These are phyloP conservation scores for Tulasnella sp. DNA, from an alignment of 768 basidiomycete species.

Conservation along the genomic window DNA sequence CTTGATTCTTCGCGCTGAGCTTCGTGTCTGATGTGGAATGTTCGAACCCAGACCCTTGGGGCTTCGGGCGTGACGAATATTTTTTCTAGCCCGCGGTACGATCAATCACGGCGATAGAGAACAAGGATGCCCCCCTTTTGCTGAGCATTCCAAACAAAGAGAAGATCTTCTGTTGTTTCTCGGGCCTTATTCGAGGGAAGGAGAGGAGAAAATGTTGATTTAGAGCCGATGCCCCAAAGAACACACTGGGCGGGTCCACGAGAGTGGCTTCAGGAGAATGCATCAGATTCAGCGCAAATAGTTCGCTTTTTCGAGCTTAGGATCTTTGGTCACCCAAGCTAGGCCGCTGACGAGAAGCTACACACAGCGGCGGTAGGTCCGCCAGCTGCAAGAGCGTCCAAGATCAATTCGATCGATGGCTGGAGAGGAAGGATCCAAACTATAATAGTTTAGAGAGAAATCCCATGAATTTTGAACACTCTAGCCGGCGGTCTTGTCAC, in stretches of 20 bases:
- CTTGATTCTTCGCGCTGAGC: background rate
- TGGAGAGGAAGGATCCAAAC: too few species aligned
- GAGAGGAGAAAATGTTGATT: background rate
- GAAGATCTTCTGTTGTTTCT: background rate
- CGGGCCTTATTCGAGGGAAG: background rate
- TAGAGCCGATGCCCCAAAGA: background rate
- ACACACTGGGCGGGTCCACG: background rate
- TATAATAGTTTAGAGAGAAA: too few species aligned
- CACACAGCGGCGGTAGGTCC: too few species aligned
- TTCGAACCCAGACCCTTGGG: background rate
- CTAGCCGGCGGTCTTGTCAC: background rate
- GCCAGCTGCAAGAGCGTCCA: too few species aligned
- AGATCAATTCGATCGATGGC: too few species aligned
- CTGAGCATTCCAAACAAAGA: background rate
- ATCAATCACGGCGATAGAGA: background rate
- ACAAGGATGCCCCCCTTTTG: background rate
- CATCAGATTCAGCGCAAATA: too few species aligned
- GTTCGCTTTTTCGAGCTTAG: too few species aligned
- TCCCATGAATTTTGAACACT: too few species aligned
- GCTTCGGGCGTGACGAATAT: background rate
- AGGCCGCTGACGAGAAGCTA: too few species aligned
- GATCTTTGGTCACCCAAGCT: too few species aligned
- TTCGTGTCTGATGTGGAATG: background rate
- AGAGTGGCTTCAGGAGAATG: too few species aligned
- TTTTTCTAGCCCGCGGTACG: background rate